Conservation (phyloP, 108 stramenopile genomes). For the Aurantiochytrium sp. region DNA sequence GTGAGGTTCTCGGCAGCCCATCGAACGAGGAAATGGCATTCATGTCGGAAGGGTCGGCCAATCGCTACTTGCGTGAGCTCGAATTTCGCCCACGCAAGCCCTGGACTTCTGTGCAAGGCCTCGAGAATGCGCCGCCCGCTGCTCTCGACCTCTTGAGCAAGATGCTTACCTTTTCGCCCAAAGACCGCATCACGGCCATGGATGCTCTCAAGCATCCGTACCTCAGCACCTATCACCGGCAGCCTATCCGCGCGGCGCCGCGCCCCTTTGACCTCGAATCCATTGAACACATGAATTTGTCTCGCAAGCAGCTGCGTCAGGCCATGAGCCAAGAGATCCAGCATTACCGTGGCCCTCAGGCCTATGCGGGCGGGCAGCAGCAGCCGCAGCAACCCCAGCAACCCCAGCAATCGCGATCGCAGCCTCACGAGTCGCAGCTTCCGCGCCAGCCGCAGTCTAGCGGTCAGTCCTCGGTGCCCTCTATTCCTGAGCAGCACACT, state of each 20-base stretch:
- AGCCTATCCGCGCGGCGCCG: conserved; percentile 13
- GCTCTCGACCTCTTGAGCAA: conserved; percentile 74
- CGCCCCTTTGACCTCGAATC: conserved; percentile 60
- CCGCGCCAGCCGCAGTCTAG: too few relatives aligned
- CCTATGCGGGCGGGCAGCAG: not conserved
- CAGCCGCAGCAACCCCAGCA: not conserved
- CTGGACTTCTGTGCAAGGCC: conserved; percentile 24
- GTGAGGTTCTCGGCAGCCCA: conserved; percentile 74
- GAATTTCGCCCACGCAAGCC: conserved; percentile 58
- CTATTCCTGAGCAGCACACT: not conserved
- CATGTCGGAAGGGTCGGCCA: conserved; percentile 56
- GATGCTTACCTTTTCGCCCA: conserved; percentile 78
- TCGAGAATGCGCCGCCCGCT: conserved; percentile 26
- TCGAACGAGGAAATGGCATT: conserved; percentile 62
- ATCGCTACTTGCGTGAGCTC: conserved; percentile 60
- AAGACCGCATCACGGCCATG: conserved; percentile 66
- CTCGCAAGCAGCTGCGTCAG: conserved; percentile 67
- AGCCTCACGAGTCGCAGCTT: not conserved
- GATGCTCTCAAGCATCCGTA: conserved; percentile 68
- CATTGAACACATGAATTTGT: conserved; percentile 73
- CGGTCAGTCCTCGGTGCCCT: not conserved
- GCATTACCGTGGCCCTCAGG: not conserved
- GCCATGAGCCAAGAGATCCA: conserved; percentile 75
- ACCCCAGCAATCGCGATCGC: not conserved
- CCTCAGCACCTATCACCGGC: conserved; percentile 21